A percentile compares a stretch with the other conserved stretches of the same genome.
phyloP scores from a whole-genome alignment of 1,139 yeast genomes.

The Candida labiduridarum region DNA sequence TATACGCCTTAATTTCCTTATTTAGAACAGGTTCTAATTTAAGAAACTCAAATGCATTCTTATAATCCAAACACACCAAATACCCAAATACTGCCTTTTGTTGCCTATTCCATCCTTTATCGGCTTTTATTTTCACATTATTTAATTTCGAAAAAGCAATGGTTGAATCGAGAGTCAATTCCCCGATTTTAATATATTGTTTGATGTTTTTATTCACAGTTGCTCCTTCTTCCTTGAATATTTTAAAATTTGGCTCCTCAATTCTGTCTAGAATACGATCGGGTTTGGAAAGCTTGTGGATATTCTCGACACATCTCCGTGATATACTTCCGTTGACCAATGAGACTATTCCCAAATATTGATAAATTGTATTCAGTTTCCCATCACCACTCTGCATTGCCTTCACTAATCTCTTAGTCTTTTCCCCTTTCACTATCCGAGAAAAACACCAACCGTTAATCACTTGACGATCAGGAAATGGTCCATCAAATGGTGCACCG shows the following conservation, averaged over 20 bases:
- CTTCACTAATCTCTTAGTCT: neutral
- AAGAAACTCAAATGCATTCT: neutral
- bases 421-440: neutral
- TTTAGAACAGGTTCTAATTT: neutral
- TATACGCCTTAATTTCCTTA: neutral
- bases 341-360: slow-evolving; percentile 10
- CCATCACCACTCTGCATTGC: neutral
- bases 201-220: neutral
- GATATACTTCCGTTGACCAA: slow-evolving; percentile 9
- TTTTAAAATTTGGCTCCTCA: neutral
- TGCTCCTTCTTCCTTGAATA: neutral
- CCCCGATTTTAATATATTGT: neutral
- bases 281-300: neutral
- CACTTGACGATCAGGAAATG: neutral
- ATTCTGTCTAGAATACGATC: neutral
- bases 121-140: neutral
- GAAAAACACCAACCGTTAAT: slow-evolving; percentile 5
- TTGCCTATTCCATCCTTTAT: neutral
- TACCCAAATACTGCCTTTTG: slow-evolving; percentile 2
- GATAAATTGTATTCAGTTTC: slow-evolving; percentile 5
- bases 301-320: slow-evolving; percentile 4
- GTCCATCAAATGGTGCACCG: neutral
- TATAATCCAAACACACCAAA: neutral
- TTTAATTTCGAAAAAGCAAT: slow-evolving; percentile 1
- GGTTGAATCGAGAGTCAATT: neutral